Base-by-base conservation (phyloP, 768 basidiomycete genomes). In the Boletus rubescentipes region DNA sequence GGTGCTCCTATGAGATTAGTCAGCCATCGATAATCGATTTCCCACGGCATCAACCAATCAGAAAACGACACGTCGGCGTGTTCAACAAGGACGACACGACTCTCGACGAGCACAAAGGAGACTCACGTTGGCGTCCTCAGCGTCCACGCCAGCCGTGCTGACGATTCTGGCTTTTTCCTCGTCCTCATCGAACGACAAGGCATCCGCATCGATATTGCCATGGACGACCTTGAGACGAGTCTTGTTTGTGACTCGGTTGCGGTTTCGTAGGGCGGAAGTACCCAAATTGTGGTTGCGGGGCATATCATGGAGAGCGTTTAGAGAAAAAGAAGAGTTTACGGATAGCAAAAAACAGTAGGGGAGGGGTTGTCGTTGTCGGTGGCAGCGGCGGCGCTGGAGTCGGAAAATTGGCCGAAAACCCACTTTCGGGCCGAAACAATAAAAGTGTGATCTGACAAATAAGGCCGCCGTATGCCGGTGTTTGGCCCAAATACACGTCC, bases 81-180 rank as follows among this genome's bases (percentile, higher is more conserved):
- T 69, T 67, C 75, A 79, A 79, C 75, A 77, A 71, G 73, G 63
- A 35, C 69, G 66, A 73, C 72, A 64, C 58, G 61, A 63, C 66
- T 61, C 67, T 70, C 63, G 63, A 67, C 53, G 65, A 65, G 55
- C 65, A 69, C 68, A 63, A 66, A 62, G 61, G 61, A 36, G 65
- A 81, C 91, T 85, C 78, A 94, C 92, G 73, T 93, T 92, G 72
- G 91, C 91, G 67, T 94, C 92, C 77, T 93, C 91, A 67, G 88
- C 88, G 69, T 94, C 92, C 65, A 94, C 92, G 63, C 92, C 92
- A 39, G 89, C 87, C 20, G 90, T 91, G 43, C 78, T 86, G 59
- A 92, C 83, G 59, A 86, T 83, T 71, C 84, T 81, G 64, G 86
- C 87, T 79, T 87, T 89, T 76, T 90, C 87, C 63, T 91, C 87